Conservation (phyloP, 208 protist species). For the Leishmania arabica region DNA sequence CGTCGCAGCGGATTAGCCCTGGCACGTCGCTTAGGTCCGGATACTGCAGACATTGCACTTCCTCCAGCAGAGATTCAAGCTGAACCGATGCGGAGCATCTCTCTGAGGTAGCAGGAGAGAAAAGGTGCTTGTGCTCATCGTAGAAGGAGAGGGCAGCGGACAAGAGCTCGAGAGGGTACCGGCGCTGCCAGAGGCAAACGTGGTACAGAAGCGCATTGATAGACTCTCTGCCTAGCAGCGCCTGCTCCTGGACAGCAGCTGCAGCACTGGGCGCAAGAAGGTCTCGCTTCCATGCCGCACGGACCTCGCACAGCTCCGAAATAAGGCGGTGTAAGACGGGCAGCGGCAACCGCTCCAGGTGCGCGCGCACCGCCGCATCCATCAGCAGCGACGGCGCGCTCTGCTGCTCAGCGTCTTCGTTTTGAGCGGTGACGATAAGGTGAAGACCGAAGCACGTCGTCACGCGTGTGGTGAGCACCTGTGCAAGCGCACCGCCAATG, state of each 20-base stretch:
- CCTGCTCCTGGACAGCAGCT: conserved; percentile 8
- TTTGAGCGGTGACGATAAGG: conserved; percentile 20
- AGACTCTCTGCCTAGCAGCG: neutral
- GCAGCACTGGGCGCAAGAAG: conserved; percentile 16
- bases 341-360: conserved; percentile 29
- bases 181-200: conserved; percentile 77
- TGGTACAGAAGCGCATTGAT: conserved; percentile 51
- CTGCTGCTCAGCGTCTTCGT: conserved; percentile 3
- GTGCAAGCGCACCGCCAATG: conserved; percentile 2
- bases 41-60: conserved; percentile 32
- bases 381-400: neutral
- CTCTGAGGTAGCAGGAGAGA: neutral
- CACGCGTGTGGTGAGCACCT: conserved; percentile 8
- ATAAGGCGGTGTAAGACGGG: conserved; percentile 25
- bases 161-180: conserved; percentile 60
- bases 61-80: conserved; percentile 58
- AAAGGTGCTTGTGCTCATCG: conserved; percentile 17
- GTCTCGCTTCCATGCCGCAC: conserved; percentile 22
- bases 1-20: conserved; percentile 65
- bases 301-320: conserved; percentile 10
- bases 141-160: conserved; percentile 41
- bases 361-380: conserved; percentile 9
- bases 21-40: conserved; percentile 36
- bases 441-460: conserved; percentile 23
- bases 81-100: conserved; percentile 8